Evolutionary conservation across 257 asterid species (phyloP).

Genomic region (Leptodermis oblonga): DNA sequence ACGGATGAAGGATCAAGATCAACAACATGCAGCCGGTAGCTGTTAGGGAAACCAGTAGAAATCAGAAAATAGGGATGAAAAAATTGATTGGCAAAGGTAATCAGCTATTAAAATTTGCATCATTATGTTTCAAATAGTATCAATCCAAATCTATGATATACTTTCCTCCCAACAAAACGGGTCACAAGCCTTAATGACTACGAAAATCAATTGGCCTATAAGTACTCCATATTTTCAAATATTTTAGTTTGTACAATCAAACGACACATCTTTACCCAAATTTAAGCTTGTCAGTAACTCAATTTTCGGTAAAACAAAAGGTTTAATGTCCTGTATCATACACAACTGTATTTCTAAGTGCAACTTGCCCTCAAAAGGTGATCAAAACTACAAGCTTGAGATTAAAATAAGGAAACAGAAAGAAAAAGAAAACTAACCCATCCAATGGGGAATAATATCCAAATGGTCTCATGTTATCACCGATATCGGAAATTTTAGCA

Average conservation of each 20-base stretch:
- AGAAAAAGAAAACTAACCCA: constrained; percentile 45
- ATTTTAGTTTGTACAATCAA: neutral
- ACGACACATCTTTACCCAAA: neutral
- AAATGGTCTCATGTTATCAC: constrained; percentile 55
- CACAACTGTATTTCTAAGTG: neutral
- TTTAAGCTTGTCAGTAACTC: neutral
- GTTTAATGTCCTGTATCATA: neutral
- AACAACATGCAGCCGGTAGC: constrained; percentile 71
- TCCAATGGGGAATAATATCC: constrained; percentile 89
- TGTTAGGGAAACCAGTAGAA: constrained; percentile 23
- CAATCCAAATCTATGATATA: neutral
- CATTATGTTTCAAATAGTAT: neutral
- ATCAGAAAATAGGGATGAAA: neutral
- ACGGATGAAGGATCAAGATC: constrained; percentile 93
- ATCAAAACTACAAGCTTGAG: neutral
- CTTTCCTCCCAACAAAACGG: neutral
- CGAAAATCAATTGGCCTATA: neutral
- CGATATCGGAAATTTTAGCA: constrained; percentile 54
- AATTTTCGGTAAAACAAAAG: neutral
- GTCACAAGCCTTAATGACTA: neutral
- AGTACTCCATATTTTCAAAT: neutral
- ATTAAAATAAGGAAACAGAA: neutral
- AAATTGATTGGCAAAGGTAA: neutral
- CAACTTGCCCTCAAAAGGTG: neutral
- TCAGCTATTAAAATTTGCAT: neutral